These are phyloP conservation scores for Balamuthia mandrillaris DNA, from an alignment of 208 protist genomes.

Conservation along the genomic window DNA sequence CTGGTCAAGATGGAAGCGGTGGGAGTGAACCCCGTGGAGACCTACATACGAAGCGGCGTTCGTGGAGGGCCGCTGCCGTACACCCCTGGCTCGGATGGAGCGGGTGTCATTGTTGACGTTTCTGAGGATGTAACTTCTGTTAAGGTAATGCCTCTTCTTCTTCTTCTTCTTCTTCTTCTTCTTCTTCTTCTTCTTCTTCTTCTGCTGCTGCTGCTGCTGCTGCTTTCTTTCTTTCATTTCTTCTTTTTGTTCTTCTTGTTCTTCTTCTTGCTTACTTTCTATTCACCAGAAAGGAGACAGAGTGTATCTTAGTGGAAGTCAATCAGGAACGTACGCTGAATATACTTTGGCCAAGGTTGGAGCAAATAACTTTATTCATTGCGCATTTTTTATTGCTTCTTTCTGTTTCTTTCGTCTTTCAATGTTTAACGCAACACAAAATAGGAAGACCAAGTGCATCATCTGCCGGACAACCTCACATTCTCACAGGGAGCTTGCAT, in stretches of 20 bases:
- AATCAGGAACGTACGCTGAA: constrained; percentile 1
- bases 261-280: background rate
- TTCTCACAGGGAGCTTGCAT: background rate
- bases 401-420: no score
- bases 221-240: no score
- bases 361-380: no score
- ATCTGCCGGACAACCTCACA: background rate
- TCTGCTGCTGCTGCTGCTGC: no score
- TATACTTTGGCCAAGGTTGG: background rate
- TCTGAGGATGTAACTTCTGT: no score
- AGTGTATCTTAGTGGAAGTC: background rate
- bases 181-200: no score
- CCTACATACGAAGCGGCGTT: constrained; percentile 1
- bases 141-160: no score
- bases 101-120: background rate
- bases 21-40: constrained; percentile 29
- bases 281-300: background rate
- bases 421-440: background rate
- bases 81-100: constrained; percentile 10
- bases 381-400: no score
- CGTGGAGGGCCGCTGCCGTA: background rate
- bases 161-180: no score
- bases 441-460: background rate
- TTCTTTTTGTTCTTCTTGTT: no score
- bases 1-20: constrained; percentile 22